These are phyloP conservation scores for Monosporozyma siamensis DNA, from an alignment of 805 yeast species.

Conservation along the genomic window DNA sequence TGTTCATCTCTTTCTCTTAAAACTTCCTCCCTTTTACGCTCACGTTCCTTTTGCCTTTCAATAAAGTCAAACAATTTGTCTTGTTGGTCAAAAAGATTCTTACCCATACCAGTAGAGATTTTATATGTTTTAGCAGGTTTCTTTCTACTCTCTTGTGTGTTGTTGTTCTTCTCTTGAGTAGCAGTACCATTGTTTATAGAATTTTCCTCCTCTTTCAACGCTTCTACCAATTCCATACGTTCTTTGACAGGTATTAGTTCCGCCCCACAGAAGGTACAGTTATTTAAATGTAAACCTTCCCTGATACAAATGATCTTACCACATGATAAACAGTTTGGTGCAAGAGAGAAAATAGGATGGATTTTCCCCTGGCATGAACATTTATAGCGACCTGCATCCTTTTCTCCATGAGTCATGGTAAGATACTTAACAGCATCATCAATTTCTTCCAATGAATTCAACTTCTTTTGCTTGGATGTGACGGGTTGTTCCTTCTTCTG, in stretches of 20 bases:
- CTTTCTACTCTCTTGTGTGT: conserved; percentile 12
- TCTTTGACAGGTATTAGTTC: conserved; percentile 60
- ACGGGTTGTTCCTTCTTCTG: not conserved
- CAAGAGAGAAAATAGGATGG: conserved; percentile 81
- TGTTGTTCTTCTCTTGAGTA: conserved; percentile 10
- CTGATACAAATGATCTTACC: conserved; percentile 87
- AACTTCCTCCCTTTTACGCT: conserved; percentile 29
- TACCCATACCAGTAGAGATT: conserved; percentile 52
- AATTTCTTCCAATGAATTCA: conserved; percentile 53
- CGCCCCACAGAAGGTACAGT: conserved; percentile 74
- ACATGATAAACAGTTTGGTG: conserved; percentile 90
- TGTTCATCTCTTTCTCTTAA: conserved; percentile 19
- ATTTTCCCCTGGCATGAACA: conserved; percentile 83
- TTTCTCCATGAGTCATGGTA: conserved; percentile 32
- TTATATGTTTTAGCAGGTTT: conserved; percentile 37
- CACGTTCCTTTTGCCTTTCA: conserved; percentile 40
- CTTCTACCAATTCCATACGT: conserved; percentile 42
- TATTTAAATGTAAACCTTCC: conserved; percentile 69
- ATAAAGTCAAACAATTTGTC: conserved; percentile 52
- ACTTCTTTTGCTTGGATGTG: conserved; percentile 32
- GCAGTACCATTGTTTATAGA: conserved; percentile 21
- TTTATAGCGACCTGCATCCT: conserved; percentile 19
- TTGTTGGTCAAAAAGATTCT: conserved; percentile 58
- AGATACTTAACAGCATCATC: conserved; percentile 51
- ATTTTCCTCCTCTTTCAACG: conserved; percentile 47